Conservation (phyloP, 2,329 filamentous ascomycete species). For the Xylariales sp. region DNA sequence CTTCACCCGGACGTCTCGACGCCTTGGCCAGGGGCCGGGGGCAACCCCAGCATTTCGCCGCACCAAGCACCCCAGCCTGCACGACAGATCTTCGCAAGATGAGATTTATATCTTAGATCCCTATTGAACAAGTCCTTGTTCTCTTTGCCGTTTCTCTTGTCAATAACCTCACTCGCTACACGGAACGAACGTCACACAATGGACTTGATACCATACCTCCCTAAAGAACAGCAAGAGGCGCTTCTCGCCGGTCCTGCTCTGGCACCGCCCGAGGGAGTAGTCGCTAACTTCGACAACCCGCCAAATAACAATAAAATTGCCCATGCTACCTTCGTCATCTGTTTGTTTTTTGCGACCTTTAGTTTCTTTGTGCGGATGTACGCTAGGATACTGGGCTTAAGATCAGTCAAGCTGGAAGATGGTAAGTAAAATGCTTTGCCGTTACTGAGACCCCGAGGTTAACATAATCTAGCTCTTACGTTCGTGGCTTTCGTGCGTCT, state of each 20-base stretch:
- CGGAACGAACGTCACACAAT: slow-evolving; percentile 18
- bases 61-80: neutral
- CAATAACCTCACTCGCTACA: neutral
- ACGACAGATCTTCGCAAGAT: neutral
- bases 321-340: slow-evolving; percentile 32
- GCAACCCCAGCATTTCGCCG: neutral
- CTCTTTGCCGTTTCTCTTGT: slow-evolving; percentile 2
- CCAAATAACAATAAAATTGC: slow-evolving; percentile 36
- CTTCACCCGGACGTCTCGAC: slow-evolving; percentile 5
- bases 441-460: neutral
- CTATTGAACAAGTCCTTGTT: slow-evolving; percentile 12
- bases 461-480: slow-evolving; percentile 26
- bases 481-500: slow-evolving; percentile 34
- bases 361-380: slow-evolving; percentile 36
- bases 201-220: slow-evolving; percentile 36
- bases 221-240: slow-evolving; percentile 31
- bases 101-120: slow-evolving; percentile 14
- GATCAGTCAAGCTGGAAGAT: slow-evolving; percentile 33
- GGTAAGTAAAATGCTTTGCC: slow-evolving; percentile 18
- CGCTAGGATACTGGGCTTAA: slow-evolving; percentile 28
- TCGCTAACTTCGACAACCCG: slow-evolving; percentile 34
- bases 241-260: slow-evolving; percentile 36
- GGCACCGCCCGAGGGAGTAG: slow-evolving; percentile 23
- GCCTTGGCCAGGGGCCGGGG: slow-evolving; percentile 7
- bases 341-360: slow-evolving; percentile 32